Evolutionary conservation across 345 rosid genomes (phyloP).

Genomic region (Gossypium arboreum): DNA sequence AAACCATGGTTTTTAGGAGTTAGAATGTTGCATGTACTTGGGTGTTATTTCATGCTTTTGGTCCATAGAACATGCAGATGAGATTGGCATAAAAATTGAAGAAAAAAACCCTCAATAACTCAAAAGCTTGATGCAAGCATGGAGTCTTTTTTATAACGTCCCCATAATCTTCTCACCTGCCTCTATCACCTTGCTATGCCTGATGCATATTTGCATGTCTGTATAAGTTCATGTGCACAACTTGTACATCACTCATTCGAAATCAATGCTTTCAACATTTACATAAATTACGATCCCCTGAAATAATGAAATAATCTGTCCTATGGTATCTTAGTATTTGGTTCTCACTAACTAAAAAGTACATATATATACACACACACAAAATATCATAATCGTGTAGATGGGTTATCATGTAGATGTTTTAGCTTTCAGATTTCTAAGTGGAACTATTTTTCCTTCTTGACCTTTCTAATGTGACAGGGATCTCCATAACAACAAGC

Average conservation of each 20-base stretch:
- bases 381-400: not conserved
- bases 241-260: not conserved
- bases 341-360: not conserved
- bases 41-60: not conserved
- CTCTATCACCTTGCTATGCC: not conserved
- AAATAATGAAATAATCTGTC: not conserved
- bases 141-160: not conserved
- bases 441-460: not conserved
- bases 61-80: not conserved
- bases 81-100: not conserved
- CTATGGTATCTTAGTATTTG: not conserved
- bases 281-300: not conserved
- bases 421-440: not conserved
- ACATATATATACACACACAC: not conserved
- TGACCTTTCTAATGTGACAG: constrained; percentile 32
- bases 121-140: not conserved
- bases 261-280: not conserved
- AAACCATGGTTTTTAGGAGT: not conserved
- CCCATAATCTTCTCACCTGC: not conserved
- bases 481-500: constrained; percentile 94
- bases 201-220: constrained; percentile 2
- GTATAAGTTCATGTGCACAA: not conserved
- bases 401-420: not conserved
- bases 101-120: not conserved
- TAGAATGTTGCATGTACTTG: not conserved